Evolutionary conservation across 306 rosid species (phyloP).

Genomic region (Sesbania bispinosa): DNA sequence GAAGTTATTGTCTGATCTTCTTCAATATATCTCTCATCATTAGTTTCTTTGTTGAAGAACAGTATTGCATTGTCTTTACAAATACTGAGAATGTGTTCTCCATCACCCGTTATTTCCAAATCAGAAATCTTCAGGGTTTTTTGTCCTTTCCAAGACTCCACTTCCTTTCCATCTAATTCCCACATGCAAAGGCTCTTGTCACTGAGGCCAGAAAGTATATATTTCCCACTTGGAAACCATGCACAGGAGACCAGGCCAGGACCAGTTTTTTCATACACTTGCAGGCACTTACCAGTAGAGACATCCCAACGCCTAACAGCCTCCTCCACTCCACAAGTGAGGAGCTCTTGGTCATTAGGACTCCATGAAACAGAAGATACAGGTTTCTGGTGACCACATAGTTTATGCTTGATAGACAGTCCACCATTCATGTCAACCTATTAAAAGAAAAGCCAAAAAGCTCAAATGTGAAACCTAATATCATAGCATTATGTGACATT

Average conservation of each 20-base stretch:
- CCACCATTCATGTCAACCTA: constrained; percentile 59
- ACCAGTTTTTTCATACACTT: constrained; percentile 71
- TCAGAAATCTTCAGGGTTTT: constrained; percentile 78
- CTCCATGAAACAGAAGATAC: constrained; percentile 83
- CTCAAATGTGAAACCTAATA: neutral
- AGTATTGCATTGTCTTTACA: constrained; percentile 52
- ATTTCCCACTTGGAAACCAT: constrained; percentile 83
- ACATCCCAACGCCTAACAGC: constrained; percentile 87
- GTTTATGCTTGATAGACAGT: constrained; percentile 61
- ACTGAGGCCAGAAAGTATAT: constrained; percentile 65
- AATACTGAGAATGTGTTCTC: constrained; percentile 63
- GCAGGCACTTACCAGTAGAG: constrained; percentile 73
- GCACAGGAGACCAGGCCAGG: constrained; percentile 75
- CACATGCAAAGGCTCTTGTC: constrained; percentile 91
- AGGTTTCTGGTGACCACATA: constrained; percentile 70
- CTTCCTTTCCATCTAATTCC: constrained; percentile 83
- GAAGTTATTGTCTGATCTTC: constrained; percentile 76
- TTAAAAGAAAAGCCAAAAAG: neutral
- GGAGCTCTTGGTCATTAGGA: constrained; percentile 73
- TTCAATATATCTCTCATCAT: constrained; percentile 58
- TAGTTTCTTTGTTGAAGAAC: constrained; percentile 62
- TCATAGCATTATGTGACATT: neutral
- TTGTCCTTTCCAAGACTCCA: constrained; percentile 81
- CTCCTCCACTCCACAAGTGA: constrained; percentile 95
- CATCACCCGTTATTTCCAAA: constrained; percentile 70